A percentile compares a stretch with the other conserved stretches of the same genome.
phyloP scores from a whole-genome alignment of 1,284 basidiomycete genomes.

The Kalmanozyma brasiliensis region DNA sequence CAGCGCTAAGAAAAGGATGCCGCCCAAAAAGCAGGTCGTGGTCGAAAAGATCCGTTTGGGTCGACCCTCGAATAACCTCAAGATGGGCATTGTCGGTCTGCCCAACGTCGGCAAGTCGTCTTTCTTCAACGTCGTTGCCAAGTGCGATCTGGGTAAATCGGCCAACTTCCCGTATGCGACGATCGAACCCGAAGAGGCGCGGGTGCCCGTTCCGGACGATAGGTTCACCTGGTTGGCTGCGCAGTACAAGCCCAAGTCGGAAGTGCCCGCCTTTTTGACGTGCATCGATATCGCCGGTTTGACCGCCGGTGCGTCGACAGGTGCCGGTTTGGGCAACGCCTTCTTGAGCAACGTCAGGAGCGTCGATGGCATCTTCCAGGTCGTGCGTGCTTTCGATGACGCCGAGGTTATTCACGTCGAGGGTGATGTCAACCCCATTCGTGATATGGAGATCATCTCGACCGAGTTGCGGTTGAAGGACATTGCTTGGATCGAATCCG shows the following conservation, averaged over 20 bases:
- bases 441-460: slow-evolving; percentile 98
- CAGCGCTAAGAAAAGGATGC: slow-evolving; percentile 55
- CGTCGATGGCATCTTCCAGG: slow-evolving; percentile 99
- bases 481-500: slow-evolving; percentile 98
- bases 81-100: slow-evolving; percentile 68
- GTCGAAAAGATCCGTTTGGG: slow-evolving; percentile 64
- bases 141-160: slow-evolving; percentile 88
- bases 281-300: slow-evolving; percentile 99
- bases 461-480: slow-evolving; percentile 86
- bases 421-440: slow-evolving; percentile 92
- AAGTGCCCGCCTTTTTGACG: slow-evolving; percentile 93
- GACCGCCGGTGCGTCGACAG: slow-evolving; percentile 94
- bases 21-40: slow-evolving; percentile 57
- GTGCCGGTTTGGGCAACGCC: slow-evolving; percentile 96
- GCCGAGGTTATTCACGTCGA: slow-evolving; percentile 99
- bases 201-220: slow-evolving; percentile 94
- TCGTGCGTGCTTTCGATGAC: slow-evolving; percentile 97
- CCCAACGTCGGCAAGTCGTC: slow-evolving; percentile 68
- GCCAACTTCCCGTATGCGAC: slow-evolving; percentile 99
- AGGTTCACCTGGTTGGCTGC: slow-evolving; percentile 95
- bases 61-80: slow-evolving; percentile 66
- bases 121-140: slow-evolving; percentile 84
- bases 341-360: slow-evolving; percentile 98
- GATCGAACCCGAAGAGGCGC: slow-evolving; percentile 76
- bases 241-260: slow-evolving; percentile 86